Percentiles rank a stretch among this genome's conserved stretches.
phyloP scores from a whole-genome alignment of 345 rosid species.

The Heritiera fomes region DNA sequence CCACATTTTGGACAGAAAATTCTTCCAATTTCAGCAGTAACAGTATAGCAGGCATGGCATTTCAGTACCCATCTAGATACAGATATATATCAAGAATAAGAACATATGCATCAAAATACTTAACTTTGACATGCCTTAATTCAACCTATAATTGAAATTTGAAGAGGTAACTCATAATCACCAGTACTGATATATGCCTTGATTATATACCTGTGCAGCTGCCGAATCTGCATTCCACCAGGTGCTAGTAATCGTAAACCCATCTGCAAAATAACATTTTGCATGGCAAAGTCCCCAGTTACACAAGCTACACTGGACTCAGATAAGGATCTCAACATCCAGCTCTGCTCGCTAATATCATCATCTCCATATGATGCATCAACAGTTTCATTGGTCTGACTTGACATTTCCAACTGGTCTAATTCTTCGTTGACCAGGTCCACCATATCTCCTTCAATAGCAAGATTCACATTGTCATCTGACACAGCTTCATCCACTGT shows the following conservation, averaged over 20 bases:
- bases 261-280: constrained; percentile 95
- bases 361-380: constrained; percentile 65
- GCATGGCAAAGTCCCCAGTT: constrained; percentile 94
- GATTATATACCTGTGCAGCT: constrained; percentile 67
- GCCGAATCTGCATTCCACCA: constrained; percentile 88
- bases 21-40: constrained; percentile 82
- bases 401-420: constrained; percentile 48
- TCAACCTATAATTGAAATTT: background rate
- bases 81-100: constrained; percentile 22
- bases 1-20: constrained; percentile 95
- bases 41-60: constrained; percentile 94
- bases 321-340: constrained; percentile 80
- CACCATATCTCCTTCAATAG: constrained; percentile 32
- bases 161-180: constrained; percentile 3
- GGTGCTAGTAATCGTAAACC: constrained; percentile 89
- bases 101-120: constrained; percentile 8
- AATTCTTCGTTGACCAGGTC: constrained; percentile 35
- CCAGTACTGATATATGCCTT: background rate
- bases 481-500: constrained; percentile 12
- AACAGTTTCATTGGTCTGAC: constrained; percentile 52
- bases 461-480: constrained; percentile 22
- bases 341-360: constrained; percentile 79
- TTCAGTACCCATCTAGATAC: constrained; percentile 78
- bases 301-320: constrained; percentile 96
- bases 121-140: background rate